phyloP scores from a whole-genome alignment of 345 rosid species.

The Gossypium herbaceum region DNA sequence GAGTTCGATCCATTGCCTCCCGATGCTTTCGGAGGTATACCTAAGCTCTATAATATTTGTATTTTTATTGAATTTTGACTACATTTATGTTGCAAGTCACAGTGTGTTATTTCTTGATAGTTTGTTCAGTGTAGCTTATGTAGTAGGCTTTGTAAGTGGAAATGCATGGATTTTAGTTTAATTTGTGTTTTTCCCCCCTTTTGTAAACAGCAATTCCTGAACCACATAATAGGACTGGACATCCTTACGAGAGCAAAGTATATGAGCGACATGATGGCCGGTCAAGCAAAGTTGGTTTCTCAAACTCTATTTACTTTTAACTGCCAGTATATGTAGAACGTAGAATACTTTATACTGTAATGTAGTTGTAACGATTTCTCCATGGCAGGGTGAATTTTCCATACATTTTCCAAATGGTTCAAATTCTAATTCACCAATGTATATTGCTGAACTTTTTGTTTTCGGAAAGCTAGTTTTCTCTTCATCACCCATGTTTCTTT shows the following conservation, averaged over 20 bases:
- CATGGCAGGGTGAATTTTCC: neutral
- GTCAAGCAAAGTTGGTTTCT: conserved; percentile 63
- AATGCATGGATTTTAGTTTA: neutral
- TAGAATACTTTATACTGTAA: conserved; percentile 7
- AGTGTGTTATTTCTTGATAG: neutral
- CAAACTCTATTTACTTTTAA: conserved; percentile 17
- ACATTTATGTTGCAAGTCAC: neutral
- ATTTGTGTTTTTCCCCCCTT: neutral
- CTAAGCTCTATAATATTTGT: neutral
- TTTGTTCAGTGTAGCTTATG: neutral
- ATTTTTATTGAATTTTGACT: neutral
- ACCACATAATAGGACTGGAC: conserved; percentile 48
- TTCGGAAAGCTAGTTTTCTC: neutral
- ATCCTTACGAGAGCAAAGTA: conserved; percentile 58
- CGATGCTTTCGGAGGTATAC: conserved; percentile 90
- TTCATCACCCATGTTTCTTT: neutral
- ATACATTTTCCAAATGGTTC: neutral
- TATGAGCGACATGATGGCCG: conserved; percentile 53
- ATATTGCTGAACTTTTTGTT: neutral
- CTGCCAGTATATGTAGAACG: neutral
- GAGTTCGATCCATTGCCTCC: conserved; percentile 98
- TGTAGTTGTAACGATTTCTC: neutral
- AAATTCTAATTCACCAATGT: neutral
- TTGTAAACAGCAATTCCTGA: conserved; percentile 33
- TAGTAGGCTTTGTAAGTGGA: neutral